Base-by-base conservation (phyloP, 2,329 filamentous ascomycete species). In the Macroventuria anomochaeta region DNA sequence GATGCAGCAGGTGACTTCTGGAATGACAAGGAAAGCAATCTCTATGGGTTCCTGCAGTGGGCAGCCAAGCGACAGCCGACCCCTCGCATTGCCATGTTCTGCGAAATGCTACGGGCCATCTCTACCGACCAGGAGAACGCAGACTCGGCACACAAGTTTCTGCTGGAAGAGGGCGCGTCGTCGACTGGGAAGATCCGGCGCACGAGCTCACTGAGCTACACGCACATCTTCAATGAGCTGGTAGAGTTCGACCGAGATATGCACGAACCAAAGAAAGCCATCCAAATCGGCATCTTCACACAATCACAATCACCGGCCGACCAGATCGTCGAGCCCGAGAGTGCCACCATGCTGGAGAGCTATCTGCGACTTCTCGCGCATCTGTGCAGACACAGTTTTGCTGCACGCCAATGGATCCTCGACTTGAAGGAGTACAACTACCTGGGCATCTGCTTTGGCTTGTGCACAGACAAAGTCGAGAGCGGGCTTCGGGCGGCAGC, bases 41-140 rank as follows among this genome's bases (percentile, higher is more conserved):
- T 99, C 26, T 90, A 93, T 58, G 95, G 95, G 0, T 99, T 99
- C 71, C 83, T 99, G 71, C 90, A 96, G 60, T 99, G 95, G 95
- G 90, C 93, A n/a, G 96, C 95, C 3, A 88, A 91, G 63, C 84
- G 95, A 65, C 92, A 96, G 56, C 96, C 96, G 0, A 97, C 96
- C 0, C 95, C 95, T n/a, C 83, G 96, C 20, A 93, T 96, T 54
- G 95, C 91, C 57, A 93, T 93, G 11, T 99, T 97, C 65, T 99
- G 95, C 74, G 93, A 97, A 71, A 93, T 99, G 87, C 80, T 99
- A 13, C 90, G 92, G 68, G 89, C 93, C 1, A 88, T 99, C 40
- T 91, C 95, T 0, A 87, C 88, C 44, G 91, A 91, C 46, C 85
- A 91, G 47, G 85, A 90, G 46, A 95, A 91, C 64, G 93, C 95